A percentile compares a stretch with the other conserved stretches of the same genome.
These are phyloP conservation scores for Rhynchosporium agropyri DNA, from an alignment of 2,329 filamentous ascomycete genomes.

Conservation along the genomic window DNA sequence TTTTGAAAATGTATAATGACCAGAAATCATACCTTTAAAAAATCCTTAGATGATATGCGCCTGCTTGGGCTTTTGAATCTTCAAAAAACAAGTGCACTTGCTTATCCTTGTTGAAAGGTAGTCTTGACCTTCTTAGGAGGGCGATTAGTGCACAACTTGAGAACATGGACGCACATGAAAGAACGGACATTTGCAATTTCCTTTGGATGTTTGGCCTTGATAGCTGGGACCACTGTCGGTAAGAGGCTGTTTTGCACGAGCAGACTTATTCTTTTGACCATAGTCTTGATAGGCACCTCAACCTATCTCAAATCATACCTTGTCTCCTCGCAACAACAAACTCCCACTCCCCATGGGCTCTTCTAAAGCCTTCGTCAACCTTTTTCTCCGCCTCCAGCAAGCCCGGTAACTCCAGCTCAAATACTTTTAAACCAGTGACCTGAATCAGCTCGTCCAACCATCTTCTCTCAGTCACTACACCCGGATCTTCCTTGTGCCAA, in stretches of 20 bases:
- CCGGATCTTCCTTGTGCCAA: conserved; percentile 25
- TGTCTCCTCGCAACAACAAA: conserved; percentile 12
- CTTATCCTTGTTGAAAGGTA: too few relatives aligned
- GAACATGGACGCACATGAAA: background rate
- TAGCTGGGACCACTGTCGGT: too few relatives aligned
- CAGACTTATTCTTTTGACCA: background rate
- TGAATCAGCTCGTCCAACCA: conserved; percentile 30
- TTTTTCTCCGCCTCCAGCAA: conserved; percentile 20
- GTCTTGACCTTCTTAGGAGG: background rate
- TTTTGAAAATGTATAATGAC: background rate
- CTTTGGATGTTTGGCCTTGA: too few relatives aligned
- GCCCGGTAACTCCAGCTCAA: conserved; percentile 27
- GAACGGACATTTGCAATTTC: too few relatives aligned
- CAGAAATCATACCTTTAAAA: background rate
- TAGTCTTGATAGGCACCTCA: background rate
- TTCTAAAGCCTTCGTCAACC: conserved; percentile 15
- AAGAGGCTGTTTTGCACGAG: too few relatives aligned
- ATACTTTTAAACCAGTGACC: conserved; percentile 23
- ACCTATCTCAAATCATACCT: background rate
- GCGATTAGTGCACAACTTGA: background rate
- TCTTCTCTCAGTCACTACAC: conserved; percentile 25
- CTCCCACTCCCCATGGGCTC: conserved; percentile 14
- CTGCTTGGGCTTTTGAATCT: background rate
- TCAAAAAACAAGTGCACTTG: background rate
- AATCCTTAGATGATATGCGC: background rate